These are phyloP conservation scores for Puccinia novopanici DNA, from an alignment of 1,284 basidiomycete genomes.

Conservation along the genomic window DNA sequence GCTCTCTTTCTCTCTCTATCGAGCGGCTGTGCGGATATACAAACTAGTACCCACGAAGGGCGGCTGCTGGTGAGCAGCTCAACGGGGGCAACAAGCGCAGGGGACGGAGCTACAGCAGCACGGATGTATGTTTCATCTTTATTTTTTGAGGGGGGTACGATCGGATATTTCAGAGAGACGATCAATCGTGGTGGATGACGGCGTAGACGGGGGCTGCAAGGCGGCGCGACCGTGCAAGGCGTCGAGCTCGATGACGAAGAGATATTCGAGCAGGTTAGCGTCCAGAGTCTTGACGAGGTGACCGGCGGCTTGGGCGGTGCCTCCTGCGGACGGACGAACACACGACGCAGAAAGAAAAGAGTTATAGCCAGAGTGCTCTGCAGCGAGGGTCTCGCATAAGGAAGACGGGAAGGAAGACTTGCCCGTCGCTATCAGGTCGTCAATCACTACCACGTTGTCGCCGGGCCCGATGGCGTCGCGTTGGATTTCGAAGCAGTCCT, in stretches of 20 bases:
- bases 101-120: no score
- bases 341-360: slow-evolving; percentile 36
- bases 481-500: slow-evolving; percentile 96
- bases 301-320: slow-evolving; percentile 90
- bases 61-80: no score
- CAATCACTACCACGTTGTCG: slow-evolving; percentile 83
- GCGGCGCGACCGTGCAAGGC: slow-evolving; percentile 64
- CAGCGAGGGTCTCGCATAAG: no score
- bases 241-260: slow-evolving; percentile 87
- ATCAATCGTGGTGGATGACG: slow-evolving; percentile 23
- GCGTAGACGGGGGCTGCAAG: slow-evolving; percentile 42
- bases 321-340: no score
- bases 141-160: no score
- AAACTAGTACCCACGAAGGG: no score
- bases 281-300: slow-evolving; percentile 81
- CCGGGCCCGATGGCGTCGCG: slow-evolving; percentile 77
- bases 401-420: no score
- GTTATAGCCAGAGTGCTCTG: not conserved
- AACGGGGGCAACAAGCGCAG: no score
- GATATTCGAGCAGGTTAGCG: slow-evolving; percentile 82
- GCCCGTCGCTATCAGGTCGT: slow-evolving; percentile 97
- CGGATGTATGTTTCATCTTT: no score
- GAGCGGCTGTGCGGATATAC: no score
- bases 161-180: no score
- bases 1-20: no score